Evolutionary conservation across 1,284 basidiomycete genomes (phyloP).

Genomic region (Sanghuangporus sanghuang): DNA sequence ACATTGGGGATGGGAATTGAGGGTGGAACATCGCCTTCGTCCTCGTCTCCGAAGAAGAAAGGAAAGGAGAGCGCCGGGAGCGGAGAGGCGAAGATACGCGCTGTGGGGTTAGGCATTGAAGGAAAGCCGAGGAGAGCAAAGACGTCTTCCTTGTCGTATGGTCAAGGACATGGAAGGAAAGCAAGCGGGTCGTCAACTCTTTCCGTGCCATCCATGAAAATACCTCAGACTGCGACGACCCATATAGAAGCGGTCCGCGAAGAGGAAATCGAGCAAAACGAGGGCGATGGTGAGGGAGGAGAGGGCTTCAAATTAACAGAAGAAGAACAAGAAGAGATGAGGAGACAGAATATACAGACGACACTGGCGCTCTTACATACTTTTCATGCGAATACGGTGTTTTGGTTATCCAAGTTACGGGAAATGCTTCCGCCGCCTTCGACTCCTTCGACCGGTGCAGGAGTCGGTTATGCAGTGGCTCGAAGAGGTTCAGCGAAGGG

Average conservation of each 20-base stretch:
- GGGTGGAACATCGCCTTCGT: neutral
- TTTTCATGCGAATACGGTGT: constrained; percentile 64
- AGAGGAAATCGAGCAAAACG: neutral
- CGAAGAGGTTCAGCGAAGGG: neutral
- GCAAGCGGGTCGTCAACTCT: neutral
- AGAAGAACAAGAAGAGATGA: constrained; percentile 32
- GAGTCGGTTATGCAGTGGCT: neutral
- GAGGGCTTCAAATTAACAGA: neutral
- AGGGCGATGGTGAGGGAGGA: neutral
- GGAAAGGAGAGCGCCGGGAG: constrained; percentile 25
- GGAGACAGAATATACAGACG: constrained; percentile 39
- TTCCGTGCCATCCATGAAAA: neutral
- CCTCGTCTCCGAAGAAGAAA: constrained; percentile 10
- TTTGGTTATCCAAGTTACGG: constrained; percentile 58
- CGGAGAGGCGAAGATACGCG: constrained; percentile 1
- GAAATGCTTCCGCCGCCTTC: constrained; percentile 36
- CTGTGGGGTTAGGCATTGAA: constrained; percentile 14
- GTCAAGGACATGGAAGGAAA: neutral
- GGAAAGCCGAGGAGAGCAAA: neutral
- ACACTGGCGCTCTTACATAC: constrained; percentile 66
- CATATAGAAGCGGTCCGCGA: neutral
- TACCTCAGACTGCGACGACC: neutral
- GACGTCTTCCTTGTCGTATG: neutral
- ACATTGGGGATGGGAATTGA: constrained; percentile 31
- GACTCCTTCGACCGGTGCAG: constrained; percentile 7